Evolutionary conservation across 164 flowering plant species (phyloP).

Genomic region (Liquidambar formosana): DNA sequence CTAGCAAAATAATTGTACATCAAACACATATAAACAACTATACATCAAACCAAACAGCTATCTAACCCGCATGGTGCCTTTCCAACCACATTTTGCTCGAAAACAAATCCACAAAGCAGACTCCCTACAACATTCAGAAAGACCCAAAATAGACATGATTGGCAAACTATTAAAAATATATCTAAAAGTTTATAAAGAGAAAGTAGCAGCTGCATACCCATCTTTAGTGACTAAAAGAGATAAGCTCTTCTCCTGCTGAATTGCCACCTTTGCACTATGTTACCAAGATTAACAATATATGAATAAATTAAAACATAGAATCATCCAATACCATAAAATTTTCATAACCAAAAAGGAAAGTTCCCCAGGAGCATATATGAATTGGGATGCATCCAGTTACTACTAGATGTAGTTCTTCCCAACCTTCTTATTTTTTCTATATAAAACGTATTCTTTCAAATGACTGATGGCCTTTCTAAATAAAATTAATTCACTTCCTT

Average conservation of each 20-base stretch:
- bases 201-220: conserved; percentile 39
- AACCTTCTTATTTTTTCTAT: too few species aligned
- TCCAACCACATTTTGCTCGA: conserved; percentile 78
- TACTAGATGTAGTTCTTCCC: too few species aligned
- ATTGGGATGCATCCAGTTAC: too few species aligned
- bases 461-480: too few species aligned
- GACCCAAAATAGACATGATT: not conserved
- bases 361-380: too few species aligned
- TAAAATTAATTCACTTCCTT: too few species aligned
- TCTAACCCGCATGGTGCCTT: conserved; percentile 48
- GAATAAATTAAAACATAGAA: too few species aligned
- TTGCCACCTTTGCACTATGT: conserved; percentile 74
- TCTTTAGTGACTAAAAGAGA: conserved; percentile 50
- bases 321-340: too few species aligned
- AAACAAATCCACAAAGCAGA: conserved; percentile 63
- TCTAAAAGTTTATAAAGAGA: not conserved
- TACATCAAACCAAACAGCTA: not conserved
- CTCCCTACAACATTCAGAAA: conserved; percentile 27
- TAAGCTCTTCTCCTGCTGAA: conserved; percentile 54
- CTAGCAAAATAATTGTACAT: not conserved
- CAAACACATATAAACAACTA: not conserved
- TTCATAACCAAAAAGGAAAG: too few species aligned
- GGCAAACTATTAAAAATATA: not conserved
- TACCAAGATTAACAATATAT: not conserved
- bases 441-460: too few species aligned